Evolutionary conservation across 495 filamentous ascomycete genomes (phyloP), one percentile per base, ranked within the genome.

Genomic region (Neurospora terricola): DNA sequence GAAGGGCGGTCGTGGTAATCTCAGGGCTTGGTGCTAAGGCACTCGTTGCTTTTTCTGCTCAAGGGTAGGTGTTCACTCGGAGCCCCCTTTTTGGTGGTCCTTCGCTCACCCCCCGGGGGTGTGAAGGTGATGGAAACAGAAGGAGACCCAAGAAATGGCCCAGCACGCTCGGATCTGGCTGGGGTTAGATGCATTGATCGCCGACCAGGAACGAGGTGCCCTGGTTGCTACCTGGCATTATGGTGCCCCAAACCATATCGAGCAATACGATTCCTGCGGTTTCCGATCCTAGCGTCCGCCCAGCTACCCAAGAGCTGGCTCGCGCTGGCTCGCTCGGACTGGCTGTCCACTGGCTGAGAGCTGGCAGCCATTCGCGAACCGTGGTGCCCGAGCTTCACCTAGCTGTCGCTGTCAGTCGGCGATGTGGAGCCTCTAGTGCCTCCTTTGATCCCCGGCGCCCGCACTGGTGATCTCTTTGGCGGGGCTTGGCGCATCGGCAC

Each of bases 211-310:
- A 66, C 54, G 27, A 34, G 54, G 27, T 66, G 54, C 54, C 54
- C 54, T 18, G 54, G 54, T 66, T 66, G 48, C 48, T 23, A 59
- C 48, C 48, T 59, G 48, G 48, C n/a, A 72, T 72, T 45, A 27
- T 39, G 38, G 14, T 38, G 72, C 69, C 43, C 79, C 77, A 77
- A 70, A 70, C 79, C 77, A 38, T 43, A 75, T 78, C 69, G 34
- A 74, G 79, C 73, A 42, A 72, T 30, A 72, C 38, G 36, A 30
- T 16, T 37, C 42, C 69, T 73, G 69, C 45, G 75, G 66, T 77
- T 72, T 78, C 77, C 77, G 79, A 81, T 81, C 72, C 72, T 78
- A 77, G 78, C 78, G 74, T 75, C 75, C 27, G 54, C 54, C 54
- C 27, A 66, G 34, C 3, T 34, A 6, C 27, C 54, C 27, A 66